A percentile compares a stretch with the other conserved stretches of the same genome.
phyloP scores from a whole-genome alignment of 2,329 filamentous ascomycete species.

The Aspergillus chevalieri region DNA sequence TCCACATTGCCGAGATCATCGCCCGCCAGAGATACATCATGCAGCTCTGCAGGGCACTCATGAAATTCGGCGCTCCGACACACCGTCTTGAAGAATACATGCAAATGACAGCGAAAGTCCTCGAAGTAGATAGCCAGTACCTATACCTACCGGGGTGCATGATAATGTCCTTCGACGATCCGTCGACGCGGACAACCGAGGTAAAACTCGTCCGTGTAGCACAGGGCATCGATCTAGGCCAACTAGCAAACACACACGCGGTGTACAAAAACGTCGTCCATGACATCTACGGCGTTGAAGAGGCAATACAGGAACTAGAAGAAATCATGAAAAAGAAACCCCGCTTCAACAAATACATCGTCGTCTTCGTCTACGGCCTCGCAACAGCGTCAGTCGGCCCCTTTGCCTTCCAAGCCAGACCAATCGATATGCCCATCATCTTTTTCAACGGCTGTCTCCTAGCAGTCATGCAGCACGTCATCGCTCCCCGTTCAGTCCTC shows the following conservation, averaged over 20 bases:
- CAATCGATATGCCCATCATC: slow-evolving; percentile 70
- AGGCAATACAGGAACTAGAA: slow-evolving; percentile 39
- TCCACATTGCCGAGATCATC: slow-evolving; percentile 63
- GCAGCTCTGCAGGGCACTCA: slow-evolving; percentile 76
- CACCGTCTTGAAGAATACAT: slow-evolving; percentile 88
- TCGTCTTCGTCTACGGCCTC: slow-evolving; percentile 65
- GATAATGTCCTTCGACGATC: slow-evolving; percentile 77
- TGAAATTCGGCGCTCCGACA: slow-evolving; percentile 85
- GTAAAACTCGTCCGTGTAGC: slow-evolving; percentile 39
- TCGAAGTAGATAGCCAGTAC: slow-evolving; percentile 85
- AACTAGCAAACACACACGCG: slow-evolving; percentile 39
- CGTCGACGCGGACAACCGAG: slow-evolving; percentile 41
- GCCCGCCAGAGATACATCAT: slow-evolving; percentile 76
- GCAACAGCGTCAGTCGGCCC: slow-evolving; percentile 71
- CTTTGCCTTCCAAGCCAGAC: slow-evolving; percentile 70
- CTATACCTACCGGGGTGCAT: slow-evolving; percentile 87
- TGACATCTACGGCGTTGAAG: slow-evolving; percentile 41
- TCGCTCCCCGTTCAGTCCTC: slow-evolving; percentile 67
- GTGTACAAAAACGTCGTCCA: slow-evolving; percentile 46
- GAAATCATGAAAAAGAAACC: slow-evolving; percentile 52
- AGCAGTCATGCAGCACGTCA: slow-evolving; percentile 66
- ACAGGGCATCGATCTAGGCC: slow-evolving; percentile 40
- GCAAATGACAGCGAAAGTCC: slow-evolving; percentile 78
- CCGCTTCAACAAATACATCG: slow-evolving; percentile 49
- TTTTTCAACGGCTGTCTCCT: slow-evolving; percentile 71